Evolutionary conservation across 1,139 yeast species (phyloP).

Genomic region (Meyerozyma sp.): DNA sequence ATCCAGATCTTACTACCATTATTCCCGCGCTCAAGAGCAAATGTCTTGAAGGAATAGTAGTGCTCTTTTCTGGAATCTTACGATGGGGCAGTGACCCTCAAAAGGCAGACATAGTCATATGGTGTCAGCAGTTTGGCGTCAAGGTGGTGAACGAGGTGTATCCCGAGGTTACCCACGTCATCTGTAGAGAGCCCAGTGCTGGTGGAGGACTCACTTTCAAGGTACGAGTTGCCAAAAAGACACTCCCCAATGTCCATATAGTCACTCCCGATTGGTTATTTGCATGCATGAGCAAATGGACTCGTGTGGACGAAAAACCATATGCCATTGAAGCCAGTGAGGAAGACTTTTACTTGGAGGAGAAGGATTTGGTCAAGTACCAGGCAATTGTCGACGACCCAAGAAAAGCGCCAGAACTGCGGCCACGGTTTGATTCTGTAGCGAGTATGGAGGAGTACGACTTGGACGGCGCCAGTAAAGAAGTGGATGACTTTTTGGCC

Average conservation of each 20-base stretch:
- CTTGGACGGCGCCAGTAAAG: conserved; percentile 53
- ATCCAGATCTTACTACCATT: conserved; percentile 60
- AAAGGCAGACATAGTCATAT: conserved; percentile 77
- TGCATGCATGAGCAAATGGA: conserved; percentile 79
- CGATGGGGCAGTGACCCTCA: conserved; percentile 73
- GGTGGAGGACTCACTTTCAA: conserved; percentile 51
- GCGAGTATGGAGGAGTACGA: conserved; percentile 37
- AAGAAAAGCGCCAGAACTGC: conserved; percentile 7
- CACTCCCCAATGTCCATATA: conserved; percentile 62
- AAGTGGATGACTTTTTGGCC: conserved; percentile 57
- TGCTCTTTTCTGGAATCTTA: conserved; percentile 80
- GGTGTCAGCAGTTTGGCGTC: conserved; percentile 94
- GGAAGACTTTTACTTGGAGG: conserved; percentile 37
- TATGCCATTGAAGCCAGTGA: conserved; percentile 47
- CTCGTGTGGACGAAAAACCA: conserved; percentile 56
- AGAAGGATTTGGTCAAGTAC: conserved; percentile 40
- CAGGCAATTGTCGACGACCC: conserved; percentile 10
- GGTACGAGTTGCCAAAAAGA: conserved; percentile 66
- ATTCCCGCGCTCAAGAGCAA: conserved; percentile 67
- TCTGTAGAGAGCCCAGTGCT: conserved; percentile 62
- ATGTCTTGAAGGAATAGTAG: conserved; percentile 64
- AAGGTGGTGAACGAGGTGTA: conserved; percentile 69
- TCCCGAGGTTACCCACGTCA: conserved; percentile 80
- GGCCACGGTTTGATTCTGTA: conserved; percentile 24
- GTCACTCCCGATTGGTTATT: conserved; percentile 95